Evolutionary conservation across 169 alveolate species (phyloP).

Genomic region (Perkinsus chesapeaki): DNA sequence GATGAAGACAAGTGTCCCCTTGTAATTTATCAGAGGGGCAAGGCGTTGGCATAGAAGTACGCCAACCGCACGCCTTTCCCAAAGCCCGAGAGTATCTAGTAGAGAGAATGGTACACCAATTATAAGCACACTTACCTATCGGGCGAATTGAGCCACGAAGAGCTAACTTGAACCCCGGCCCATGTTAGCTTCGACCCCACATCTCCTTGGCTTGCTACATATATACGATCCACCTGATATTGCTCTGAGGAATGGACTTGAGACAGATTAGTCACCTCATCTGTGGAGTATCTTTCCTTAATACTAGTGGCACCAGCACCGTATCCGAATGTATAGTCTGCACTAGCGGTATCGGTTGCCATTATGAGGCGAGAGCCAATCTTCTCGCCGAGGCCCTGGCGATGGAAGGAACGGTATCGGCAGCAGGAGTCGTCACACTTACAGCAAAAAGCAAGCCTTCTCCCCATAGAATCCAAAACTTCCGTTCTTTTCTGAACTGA

Average conservation of each 20-base stretch:
- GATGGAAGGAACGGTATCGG: not conserved
- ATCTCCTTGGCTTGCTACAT: not conserved
- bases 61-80: not conserved
- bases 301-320: not conserved
- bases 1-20: not conserved
- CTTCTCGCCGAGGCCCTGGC: not conserved
- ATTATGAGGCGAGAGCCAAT: not conserved
- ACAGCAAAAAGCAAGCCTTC: not conserved
- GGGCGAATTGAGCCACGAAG: not conserved
- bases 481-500: not conserved
- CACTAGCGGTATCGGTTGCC: not conserved
- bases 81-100: not conserved
- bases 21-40: not conserved
- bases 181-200: not conserved
- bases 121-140: not conserved
- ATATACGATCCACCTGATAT: not conserved
- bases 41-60: not conserved
- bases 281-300: not conserved
- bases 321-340: not conserved
- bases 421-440: not conserved
- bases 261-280: not conserved
- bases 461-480: not conserved
- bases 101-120: not conserved
- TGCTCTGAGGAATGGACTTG: not conserved
- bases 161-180: not conserved